Conservation (phyloP, 2,329 filamentous ascomycete genomes). For the Aspergillus sp. region DNA sequence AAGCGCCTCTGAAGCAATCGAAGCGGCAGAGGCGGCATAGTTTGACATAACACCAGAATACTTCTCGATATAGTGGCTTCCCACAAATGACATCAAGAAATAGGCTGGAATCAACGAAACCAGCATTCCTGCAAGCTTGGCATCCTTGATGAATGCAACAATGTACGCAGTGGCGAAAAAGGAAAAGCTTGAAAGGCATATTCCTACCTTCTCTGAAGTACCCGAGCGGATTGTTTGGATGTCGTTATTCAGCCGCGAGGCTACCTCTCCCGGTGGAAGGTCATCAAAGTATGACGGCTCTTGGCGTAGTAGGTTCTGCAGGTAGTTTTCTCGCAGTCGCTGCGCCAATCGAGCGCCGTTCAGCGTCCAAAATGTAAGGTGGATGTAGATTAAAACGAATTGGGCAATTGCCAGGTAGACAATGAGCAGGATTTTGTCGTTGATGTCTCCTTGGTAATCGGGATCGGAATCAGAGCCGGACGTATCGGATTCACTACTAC, state of each 20-base stretch:
- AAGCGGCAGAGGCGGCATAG: conserved; percentile 57
- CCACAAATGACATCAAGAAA: conserved; percentile 57
- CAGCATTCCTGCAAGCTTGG: conserved; percentile 63
- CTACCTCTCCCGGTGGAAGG: conserved; percentile 61
- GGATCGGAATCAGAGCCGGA: neutral
- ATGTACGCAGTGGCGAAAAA: conserved; percentile 68
- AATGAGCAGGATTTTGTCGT: conserved; percentile 32
- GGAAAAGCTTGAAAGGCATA: conserved; percentile 60
- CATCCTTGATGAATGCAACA: conserved; percentile 65
- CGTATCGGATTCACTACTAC: conserved; percentile 6
- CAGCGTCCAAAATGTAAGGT: conserved; percentile 64
- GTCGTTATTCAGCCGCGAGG: conserved; percentile 62
- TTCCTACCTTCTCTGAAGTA: conserved; percentile 69
- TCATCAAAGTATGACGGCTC: conserved; percentile 66
- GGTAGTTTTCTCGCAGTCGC: conserved; percentile 61
- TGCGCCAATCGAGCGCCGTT: conserved; percentile 64
- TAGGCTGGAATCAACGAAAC: conserved; percentile 64
- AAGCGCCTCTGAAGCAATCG: conserved; percentile 62
- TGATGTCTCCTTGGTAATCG: conserved; percentile 8
- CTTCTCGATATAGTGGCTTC: conserved; percentile 54
- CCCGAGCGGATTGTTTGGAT: conserved; percentile 66
- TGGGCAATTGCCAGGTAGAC: conserved; percentile 65
- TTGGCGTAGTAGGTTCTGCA: conserved; percentile 58
- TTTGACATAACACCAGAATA: conserved; percentile 51
- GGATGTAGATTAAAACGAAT: conserved; percentile 63